These are phyloP conservation scores for Pascua guehoae DNA, from an alignment of 1,284 basidiomycete species.

Conservation along the genomic window DNA sequence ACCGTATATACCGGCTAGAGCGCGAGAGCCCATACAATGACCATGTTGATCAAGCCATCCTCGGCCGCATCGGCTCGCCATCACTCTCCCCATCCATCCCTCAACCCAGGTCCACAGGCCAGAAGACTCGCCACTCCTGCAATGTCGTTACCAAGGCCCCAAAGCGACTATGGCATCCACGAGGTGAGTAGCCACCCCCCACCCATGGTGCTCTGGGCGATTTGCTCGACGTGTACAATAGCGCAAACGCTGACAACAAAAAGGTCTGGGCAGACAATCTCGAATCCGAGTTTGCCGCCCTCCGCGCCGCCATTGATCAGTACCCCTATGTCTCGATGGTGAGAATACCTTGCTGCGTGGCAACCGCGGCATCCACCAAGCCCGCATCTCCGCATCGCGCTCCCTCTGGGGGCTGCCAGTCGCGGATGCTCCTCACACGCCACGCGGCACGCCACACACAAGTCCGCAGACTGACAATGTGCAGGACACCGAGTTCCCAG, in stretches of 20 bases:
- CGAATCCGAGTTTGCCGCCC: conserved; percentile 82
- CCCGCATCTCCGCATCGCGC: no score
- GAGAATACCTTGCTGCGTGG: conserved; percentile 24
- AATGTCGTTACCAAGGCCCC: conserved; percentile 20
- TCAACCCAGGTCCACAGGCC: no score
- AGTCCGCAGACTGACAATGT: neutral
- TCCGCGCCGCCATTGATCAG: conserved; percentile 79
- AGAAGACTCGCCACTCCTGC: neutral
- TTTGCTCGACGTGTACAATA: neutral
- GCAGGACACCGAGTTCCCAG: conserved; percentile 98
- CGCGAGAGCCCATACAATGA: no score
- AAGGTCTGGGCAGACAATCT: conserved; percentile 89
- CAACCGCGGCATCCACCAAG: conserved; percentile 6
- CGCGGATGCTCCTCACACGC: no score
- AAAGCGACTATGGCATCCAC: conserved; percentile 39
- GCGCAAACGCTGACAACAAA: conserved; percentile 1
- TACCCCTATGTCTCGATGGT: conserved; percentile 97
- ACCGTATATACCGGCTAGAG: no score
- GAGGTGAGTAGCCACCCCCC: conserved; percentile 24
- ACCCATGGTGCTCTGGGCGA: no score
- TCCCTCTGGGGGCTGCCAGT: neutral
- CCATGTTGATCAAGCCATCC: neutral
- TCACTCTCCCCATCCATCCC: no score
- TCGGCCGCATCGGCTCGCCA: neutral
- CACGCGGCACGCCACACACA: neutral